These are phyloP conservation scores for Penicillium sp. DNA, from an alignment of 2,329 filamentous ascomycete genomes.

Conservation along the genomic window DNA sequence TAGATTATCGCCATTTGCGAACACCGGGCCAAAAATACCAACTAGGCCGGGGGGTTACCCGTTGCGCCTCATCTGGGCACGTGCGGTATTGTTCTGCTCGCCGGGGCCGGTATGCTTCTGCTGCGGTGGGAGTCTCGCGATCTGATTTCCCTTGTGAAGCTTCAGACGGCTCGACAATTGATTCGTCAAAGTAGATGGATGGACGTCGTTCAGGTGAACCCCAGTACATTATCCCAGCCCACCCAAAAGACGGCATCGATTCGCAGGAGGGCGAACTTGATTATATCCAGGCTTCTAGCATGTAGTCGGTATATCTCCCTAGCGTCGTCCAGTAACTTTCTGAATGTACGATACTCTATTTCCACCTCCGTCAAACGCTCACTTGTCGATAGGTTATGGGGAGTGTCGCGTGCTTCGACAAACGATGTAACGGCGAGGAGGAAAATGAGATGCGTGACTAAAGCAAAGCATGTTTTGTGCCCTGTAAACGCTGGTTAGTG, in stretches of 20 bases:
- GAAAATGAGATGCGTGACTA: constrained; percentile 2
- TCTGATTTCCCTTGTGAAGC: too few relatives aligned
- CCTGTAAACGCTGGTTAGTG: neutral
- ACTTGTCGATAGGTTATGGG: neutral
- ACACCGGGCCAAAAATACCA: too few relatives aligned
- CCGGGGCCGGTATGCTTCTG: too few relatives aligned
- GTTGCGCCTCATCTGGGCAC: too few relatives aligned
- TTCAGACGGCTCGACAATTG: too few relatives aligned
- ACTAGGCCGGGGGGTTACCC: too few relatives aligned
- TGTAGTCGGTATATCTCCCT: neutral
- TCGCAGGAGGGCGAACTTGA: constrained; percentile 1
- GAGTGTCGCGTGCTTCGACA: neutral
- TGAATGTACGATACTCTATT: neutral
- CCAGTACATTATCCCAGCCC: neutral
- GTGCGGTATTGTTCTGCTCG: too few relatives aligned
- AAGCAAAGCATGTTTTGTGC: constrained; percentile 3
- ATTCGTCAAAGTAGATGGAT: neutral
- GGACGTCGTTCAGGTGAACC: neutral
- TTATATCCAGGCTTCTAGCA: neutral
- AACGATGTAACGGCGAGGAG: neutral
- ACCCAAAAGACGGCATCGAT: constrained; percentile 3
- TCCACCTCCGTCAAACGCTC: neutral
- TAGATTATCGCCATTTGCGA: too few relatives aligned
- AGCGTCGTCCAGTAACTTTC: neutral
- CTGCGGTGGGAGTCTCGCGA: too few relatives aligned